These are phyloP conservation scores for Lentinula novae-zelandiae DNA, from an alignment of 1,284 basidiomycete genomes.

Conservation along the genomic window DNA sequence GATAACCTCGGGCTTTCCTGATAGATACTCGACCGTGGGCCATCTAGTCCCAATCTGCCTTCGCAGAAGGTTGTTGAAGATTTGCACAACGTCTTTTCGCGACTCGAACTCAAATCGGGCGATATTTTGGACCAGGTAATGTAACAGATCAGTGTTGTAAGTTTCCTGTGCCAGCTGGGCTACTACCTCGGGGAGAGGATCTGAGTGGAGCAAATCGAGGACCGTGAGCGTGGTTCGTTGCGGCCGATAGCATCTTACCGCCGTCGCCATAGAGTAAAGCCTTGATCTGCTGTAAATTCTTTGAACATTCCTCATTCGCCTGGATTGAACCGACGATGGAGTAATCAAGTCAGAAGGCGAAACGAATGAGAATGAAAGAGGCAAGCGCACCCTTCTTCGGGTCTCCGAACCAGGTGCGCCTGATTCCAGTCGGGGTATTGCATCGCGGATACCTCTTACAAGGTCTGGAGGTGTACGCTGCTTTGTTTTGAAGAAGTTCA, in stretches of 20 bases:
- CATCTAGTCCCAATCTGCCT: conserved; percentile 90
- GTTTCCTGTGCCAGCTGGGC: conserved; percentile 96
- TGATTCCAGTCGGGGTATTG: conserved; percentile 72
- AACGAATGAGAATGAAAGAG: not conserved
- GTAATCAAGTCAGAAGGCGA: not conserved
- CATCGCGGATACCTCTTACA: conserved; percentile 75
- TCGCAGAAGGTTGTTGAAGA: conserved; percentile 94
- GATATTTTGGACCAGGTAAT: conserved; percentile 80
- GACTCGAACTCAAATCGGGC: conserved; percentile 94
- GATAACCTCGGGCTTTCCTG: conserved; percentile 82
- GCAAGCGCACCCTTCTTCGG: conserved; percentile 65
- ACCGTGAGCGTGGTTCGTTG: not conserved
- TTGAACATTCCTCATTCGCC: conserved; percentile 87
- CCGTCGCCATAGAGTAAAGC: conserved; percentile 84
- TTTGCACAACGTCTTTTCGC: conserved; percentile 94
- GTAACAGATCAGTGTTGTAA: conserved; percentile 87
- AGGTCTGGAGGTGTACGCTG: conserved; percentile 82
- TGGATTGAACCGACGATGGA: conserved; percentile 26
- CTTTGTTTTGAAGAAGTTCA: conserved; percentile 97
- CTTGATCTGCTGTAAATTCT: conserved; percentile 87
- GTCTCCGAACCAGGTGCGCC: conserved; percentile 72
- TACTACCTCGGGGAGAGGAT: conserved; percentile 81
- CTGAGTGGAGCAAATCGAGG: conserved; percentile 29
- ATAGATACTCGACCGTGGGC: conserved; percentile 95
- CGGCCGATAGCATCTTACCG: conserved; percentile 40